These are phyloP conservation scores for Phyllostachys edulis DNA, from an alignment of 176 grass and related monocot genomes.

Conservation along the genomic window DNA sequence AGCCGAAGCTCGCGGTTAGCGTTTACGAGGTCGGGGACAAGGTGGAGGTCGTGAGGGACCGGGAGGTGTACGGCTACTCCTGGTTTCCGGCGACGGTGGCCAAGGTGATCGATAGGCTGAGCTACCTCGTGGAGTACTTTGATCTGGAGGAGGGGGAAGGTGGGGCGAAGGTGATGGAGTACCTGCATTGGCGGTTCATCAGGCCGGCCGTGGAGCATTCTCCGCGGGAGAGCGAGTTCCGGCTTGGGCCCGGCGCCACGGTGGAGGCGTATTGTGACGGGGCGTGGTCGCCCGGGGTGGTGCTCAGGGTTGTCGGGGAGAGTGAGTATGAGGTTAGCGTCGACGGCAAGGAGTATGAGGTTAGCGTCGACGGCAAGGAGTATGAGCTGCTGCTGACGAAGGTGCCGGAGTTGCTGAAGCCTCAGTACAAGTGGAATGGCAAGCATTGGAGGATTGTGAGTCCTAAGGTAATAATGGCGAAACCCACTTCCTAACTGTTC, in stretches of 20 bases:
- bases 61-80: slow-evolving; percentile 39
- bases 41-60: slow-evolving; percentile 52
- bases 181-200: slow-evolving; percentile 57
- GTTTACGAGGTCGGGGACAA: slow-evolving; percentile 41
- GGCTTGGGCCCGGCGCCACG: background rate
- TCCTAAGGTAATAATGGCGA: slow-evolving; percentile 21
- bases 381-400: slow-evolving; percentile 12
- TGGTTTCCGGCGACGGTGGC: slow-evolving; percentile 58
- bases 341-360: background rate
- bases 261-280: slow-evolving; percentile 54
- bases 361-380: background rate
- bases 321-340: slow-evolving; percentile 34
- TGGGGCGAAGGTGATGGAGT: slow-evolving; percentile 38
- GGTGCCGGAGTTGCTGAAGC: slow-evolving; percentile 37
- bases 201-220: slow-evolving; percentile 31
- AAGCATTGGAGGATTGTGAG: slow-evolving; percentile 37
- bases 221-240: slow-evolving; percentile 22
- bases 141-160: slow-evolving; percentile 16
- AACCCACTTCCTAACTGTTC: background rate
- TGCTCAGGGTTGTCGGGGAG: background rate
- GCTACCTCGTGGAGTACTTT: slow-evolving; percentile 51
- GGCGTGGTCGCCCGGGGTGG: slow-evolving; percentile 45
- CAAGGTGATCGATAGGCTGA: slow-evolving; percentile 32
- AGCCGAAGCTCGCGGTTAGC: background rate
- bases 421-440: slow-evolving; percentile 51